Base-by-base conservation (phyloP, 2,329 filamentous ascomycete species). In the Hypoxylon sp. region DNA sequence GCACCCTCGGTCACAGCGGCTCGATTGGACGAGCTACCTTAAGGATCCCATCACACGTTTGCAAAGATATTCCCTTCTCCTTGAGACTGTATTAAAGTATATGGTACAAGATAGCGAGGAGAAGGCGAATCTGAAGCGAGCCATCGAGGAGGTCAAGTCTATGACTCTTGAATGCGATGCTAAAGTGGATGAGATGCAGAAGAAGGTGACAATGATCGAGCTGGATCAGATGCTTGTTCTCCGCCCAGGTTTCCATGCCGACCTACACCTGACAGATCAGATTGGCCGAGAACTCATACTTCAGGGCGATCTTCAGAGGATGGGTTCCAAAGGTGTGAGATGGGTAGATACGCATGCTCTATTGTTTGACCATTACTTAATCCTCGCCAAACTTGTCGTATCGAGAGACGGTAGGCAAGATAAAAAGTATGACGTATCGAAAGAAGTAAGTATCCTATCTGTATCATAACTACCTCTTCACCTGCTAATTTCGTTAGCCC, bases 311-410 rank as follows among this genome's bases (percentile, higher is more conserved):
- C 82, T 99, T 63, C 93, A 97, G 78, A 87, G 96, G 68, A 91
- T 94, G 83, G 94, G 95, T 60, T 93, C 91, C 46, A 97, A 93
- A 78, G 90, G 94, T 62, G 96, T 98, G 77, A 91, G 91, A 69
- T 97, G 95, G 91, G 90, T 98, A 6, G 96, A 99, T 75, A 97
- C 93, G 0, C 94, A 98, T 77, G 94, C 93, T 2, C 87, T 99
- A 49, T 86, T 99, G 0, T 98, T 99, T 76, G 97, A 99, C 75
- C 94, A 99, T 80, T 99, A 98, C 79, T 86, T 99, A 38, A 94
- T 99, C 34, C 82, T 99, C 48, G 92, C 96, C 41, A 99, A 99
- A 82, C 86, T 93, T 6, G 85, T 90, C 2, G 84, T 86, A 10
- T 84, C 89, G 49, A 93, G 94, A 74, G 88, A 90, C 48, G 86